Percentiles rank a stretch among this genome's conserved stretches.
Evolutionary conservation across 495 filamentous ascomycete genomes (phyloP).

Genomic region (Rusavskia elegans): DNA sequence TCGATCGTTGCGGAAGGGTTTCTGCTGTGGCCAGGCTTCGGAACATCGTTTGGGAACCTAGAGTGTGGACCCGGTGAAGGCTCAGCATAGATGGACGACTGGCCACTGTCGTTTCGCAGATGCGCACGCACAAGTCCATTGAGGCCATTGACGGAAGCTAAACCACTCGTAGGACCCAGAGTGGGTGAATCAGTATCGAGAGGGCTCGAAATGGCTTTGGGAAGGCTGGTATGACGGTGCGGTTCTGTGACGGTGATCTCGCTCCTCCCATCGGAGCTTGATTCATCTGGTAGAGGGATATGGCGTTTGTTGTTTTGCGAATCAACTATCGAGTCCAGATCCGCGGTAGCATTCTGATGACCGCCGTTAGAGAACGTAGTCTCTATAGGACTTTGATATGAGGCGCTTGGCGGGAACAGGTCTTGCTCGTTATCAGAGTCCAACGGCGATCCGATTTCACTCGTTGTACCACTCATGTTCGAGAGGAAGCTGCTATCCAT

Average conservation of each 20-base stretch:
- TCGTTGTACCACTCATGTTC: conserved; percentile 19
- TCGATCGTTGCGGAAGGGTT: conserved; percentile 4
- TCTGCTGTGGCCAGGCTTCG: conserved; percentile 18
- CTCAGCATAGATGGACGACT: conserved; percentile 57
- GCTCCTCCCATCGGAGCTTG: conserved; percentile 19
- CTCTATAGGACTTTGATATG: not conserved
- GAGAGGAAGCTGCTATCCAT: conserved; percentile 27
- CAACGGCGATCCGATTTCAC: conserved; percentile 15
- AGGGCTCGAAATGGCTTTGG: conserved; percentile 16
- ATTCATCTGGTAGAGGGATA: conserved; percentile 8
- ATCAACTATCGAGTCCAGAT: not conserved
- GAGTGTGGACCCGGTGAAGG: conserved; percentile 26
- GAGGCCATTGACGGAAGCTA: conserved; percentile 36
- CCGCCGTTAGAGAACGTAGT: not conserved
- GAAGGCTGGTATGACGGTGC: not conserved
- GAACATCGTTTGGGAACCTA: conserved; percentile 21
- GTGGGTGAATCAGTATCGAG: conserved; percentile 56
- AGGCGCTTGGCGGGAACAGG: not conserved
- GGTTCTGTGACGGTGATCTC: conserved; percentile 9
- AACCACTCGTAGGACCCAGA: conserved; percentile 35
- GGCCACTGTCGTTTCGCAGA: conserved; percentile 64
- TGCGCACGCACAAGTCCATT: conserved; percentile 77
- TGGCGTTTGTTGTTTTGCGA: conserved; percentile 3
- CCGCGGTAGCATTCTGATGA: not conserved
- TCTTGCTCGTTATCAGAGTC: conserved; percentile 5